Evolutionary conservation across 2,329 filamentous ascomycete species (phyloP).

Genomic region (Pezicula rhizophila): DNA sequence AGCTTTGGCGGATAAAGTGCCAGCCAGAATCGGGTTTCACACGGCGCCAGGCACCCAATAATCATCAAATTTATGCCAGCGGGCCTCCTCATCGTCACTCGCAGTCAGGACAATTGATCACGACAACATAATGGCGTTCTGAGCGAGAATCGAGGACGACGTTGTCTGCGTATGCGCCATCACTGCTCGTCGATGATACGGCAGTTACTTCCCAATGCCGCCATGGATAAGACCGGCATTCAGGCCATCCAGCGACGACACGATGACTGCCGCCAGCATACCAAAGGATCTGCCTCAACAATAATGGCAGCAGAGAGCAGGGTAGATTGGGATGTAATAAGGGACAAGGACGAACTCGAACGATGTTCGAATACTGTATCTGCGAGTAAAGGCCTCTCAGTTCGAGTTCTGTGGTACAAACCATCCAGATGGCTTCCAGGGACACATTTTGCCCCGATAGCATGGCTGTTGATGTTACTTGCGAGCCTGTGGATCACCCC

Average conservation of each 20-base stretch:
- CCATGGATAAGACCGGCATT: constrained; percentile 20
- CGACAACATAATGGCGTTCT: constrained; percentile 18
- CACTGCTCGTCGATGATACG: constrained; percentile 17
- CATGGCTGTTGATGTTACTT: constrained; percentile 18
- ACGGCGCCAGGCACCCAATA: too few species aligned
- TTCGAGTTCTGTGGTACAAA: background rate
- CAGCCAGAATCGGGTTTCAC: too few species aligned
- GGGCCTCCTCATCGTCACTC: background rate
- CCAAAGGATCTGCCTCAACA: constrained; percentile 8
- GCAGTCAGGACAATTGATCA: background rate
- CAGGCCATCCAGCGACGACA: constrained; percentile 16
- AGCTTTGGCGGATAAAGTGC: too few species aligned
- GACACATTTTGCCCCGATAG: constrained; percentile 7
- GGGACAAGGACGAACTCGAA: background rate
- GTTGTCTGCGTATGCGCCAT: constrained; percentile 14
- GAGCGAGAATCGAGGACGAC: constrained; percentile 6
- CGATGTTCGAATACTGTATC: background rate
- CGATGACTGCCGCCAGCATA: constrained; percentile 10
- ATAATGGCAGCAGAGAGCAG: constrained; percentile 18
- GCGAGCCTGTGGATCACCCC: constrained; percentile 29
- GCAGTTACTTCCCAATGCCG: constrained; percentile 18
- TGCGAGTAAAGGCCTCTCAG: background rate
- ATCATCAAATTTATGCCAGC: background rate
- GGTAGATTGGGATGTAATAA: constrained; percentile 5
- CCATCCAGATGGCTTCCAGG: constrained; percentile 2